A percentile compares a stretch with the other conserved stretches of the same genome.
Evolutionary conservation across 2,329 filamentous ascomycete genomes (phyloP).

Genomic region (Leptographium procerum): DNA sequence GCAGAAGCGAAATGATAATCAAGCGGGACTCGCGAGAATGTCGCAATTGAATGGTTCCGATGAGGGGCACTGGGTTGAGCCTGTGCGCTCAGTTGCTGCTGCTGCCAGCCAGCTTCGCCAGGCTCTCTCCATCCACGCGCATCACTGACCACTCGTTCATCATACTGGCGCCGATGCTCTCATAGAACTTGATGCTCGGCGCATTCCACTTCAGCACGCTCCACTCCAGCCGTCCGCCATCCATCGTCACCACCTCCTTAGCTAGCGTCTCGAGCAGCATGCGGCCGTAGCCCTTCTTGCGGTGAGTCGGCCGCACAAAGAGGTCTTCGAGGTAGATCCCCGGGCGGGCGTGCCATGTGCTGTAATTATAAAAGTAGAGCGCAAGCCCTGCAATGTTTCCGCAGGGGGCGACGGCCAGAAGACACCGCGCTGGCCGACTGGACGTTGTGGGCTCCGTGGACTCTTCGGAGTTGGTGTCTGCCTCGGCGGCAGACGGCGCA

Average conservation of each 20-base stretch:
- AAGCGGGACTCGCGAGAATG: not conserved
- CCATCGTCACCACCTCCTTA: slow-evolving; percentile 61
- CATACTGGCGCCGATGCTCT: slow-evolving; percentile 52
- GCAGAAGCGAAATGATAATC: not conserved
- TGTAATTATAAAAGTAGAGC: slow-evolving; percentile 92
- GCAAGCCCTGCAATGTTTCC: slow-evolving; percentile 59
- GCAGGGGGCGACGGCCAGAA: slow-evolving; percentile 48
- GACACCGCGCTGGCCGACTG: slow-evolving; percentile 59
- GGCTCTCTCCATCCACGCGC: slow-evolving; percentile 56
- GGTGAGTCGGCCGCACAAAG: slow-evolving; percentile 61
- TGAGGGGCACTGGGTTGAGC: not conserved
- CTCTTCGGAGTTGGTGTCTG: slow-evolving; percentile 17
- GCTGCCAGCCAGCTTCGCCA: slow-evolving; percentile 44
- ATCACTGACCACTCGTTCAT: slow-evolving; percentile 66
- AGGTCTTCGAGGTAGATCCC: slow-evolving; percentile 92
- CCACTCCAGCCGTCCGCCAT: slow-evolving; percentile 76
- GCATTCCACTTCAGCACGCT: slow-evolving; percentile 87
- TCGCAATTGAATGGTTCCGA: not conserved
- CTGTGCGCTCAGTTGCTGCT: not conserved
- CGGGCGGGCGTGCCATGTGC: slow-evolving; percentile 77
- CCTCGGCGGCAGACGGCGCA: slow-evolving; percentile 37
- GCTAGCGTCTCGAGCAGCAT: slow-evolving; percentile 64
- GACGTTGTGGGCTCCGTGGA: slow-evolving; percentile 44
- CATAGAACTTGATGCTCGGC: slow-evolving; percentile 80
- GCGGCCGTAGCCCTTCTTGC: slow-evolving; percentile 72